phyloP scores from a whole-genome alignment of 139 green algal species.

The Asterochloris erici region DNA sequence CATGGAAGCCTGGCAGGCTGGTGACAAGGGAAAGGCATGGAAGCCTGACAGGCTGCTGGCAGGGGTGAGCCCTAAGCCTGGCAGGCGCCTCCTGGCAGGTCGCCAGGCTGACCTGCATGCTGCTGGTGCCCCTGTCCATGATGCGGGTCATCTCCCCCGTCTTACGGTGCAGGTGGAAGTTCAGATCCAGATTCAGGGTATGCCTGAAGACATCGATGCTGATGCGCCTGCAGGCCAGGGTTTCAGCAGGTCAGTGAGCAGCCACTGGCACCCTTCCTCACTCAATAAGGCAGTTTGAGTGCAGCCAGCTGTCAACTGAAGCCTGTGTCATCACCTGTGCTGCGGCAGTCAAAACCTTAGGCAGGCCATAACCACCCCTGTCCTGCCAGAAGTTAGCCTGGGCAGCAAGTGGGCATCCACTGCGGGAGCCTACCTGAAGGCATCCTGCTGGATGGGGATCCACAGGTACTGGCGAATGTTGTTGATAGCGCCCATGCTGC shows the following conservation, averaged over 20 bases:
- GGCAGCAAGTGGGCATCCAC: too few species aligned
- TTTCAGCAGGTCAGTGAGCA: too few species aligned
- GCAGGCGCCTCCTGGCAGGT: slow-evolving; percentile 39
- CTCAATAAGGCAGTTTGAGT: background rate
- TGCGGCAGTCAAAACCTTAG: too few species aligned
- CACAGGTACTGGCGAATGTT: slow-evolving; percentile 73
- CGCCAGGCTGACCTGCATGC: slow-evolving; percentile 54
- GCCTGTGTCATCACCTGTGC: too few species aligned
- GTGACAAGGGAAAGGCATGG: background rate
- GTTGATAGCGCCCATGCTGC: slow-evolving; percentile 62
- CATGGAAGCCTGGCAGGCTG: too few species aligned
- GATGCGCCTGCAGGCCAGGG: slow-evolving; percentile 42
- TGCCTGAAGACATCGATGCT: slow-evolving; percentile 72
- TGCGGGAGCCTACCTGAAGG: slow-evolving; percentile 31
- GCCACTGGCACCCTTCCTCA: background rate
- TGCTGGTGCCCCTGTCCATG: slow-evolving; percentile 73
- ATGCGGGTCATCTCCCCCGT: slow-evolving; percentile 82
- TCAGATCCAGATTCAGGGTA: slow-evolving; percentile 71
- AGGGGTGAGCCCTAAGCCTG: too few species aligned
- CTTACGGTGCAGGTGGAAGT: slow-evolving; percentile 84
- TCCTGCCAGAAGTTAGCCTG: too few species aligned
- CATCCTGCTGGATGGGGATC: slow-evolving; percentile 70
- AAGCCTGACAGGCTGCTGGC: background rate
- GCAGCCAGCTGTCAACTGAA: too few species aligned
- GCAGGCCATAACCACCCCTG: too few species aligned